Base-by-base conservation (phyloP, 73 alveolate genomes). In the Paramecium bursaria region DNA sequence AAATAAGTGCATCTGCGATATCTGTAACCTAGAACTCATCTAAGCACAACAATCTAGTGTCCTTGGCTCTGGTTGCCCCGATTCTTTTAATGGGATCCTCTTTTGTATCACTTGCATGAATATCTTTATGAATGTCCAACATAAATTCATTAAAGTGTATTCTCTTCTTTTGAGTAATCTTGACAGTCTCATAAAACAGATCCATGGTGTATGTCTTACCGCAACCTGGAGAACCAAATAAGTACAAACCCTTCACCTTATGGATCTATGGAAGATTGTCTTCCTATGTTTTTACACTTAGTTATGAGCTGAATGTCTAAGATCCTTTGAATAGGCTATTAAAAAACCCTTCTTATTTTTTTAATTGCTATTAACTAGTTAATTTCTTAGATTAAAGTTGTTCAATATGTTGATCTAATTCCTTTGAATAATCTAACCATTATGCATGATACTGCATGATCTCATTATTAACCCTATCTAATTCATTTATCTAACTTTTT, bases 181-280 rank as follows among this genome's bases (percentile, higher is more conserved):
- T 48, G 75, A 94, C 51, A 21, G 85, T 75, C 50, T 93, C 96
- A 46, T 91, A 91, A 75, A 96, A 94, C 88, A 95, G 47, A 80
- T 96, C 98, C 98, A 96, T 95, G 42, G 91, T 75, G 80, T 88
- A 96, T 13, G 99, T 93, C 85, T 96, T 96, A 50, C 99, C 99
- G 51, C 96, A 55, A 10, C 98, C 98, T 22, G 97, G 97, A 6
- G 79, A 77, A 3, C 97, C 98, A 86, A 85, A 90, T 1, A 93
- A 54, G 86, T 94, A 94, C 7, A 90, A 49, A 13, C 97, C 91
- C 50, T 82, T 79, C 33, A 74, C 50, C 17, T 67, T 57, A 15
- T 31, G 15, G 15, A 76, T 46, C 23, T 22, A 67, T 67, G 82
- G 82, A 2, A 15, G 14, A 42, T 14, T 35, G 1, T 35, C 53